Base-by-base conservation (phyloP, 805 yeast genomes). In the Tetrapisispora pingtungensis region DNA sequence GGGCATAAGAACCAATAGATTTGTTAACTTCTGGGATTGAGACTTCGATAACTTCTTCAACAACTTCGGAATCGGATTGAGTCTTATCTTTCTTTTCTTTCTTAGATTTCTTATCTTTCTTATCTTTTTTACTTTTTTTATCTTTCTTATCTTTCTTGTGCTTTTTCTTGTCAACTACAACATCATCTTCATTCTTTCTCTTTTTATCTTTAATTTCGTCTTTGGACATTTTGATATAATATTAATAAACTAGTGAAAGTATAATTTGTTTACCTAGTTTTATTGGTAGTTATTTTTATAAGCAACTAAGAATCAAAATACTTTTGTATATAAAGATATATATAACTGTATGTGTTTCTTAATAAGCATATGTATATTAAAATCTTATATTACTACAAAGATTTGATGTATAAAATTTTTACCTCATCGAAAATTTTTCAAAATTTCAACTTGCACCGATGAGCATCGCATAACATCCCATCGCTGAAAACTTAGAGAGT, bases 121-220 rank as follows among this genome's bases (percentile, higher is more conserved):
- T 61, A 3, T 54, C 57, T 47, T 59, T 59, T 50, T 66, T 66
- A 14, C 48, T 58, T 44, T 58, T 57, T 53, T 58, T 56, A 13
- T 57, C 60, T 44, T 58, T 58, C 56, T 59, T 57, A 15, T 59
- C 61, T 49, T 60, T 61, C 52, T 67, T 66, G 8, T 49, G 62
- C 43, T 56, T 57, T 55, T 63, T 48, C 52, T 62, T 53, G 30
- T 51, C 54, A 15, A 45, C 51, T 51, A 56, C 47, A 50, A 61
- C 55, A 48, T 56, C 53, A 49, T 63, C 61, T 51, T 66, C 56
- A 47, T 51, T 49, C 52, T 65, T 61, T 56, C 67, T 67, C 49
- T 72, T 69, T 46, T 64, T 69, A 22, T 65, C 65, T 42, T 62
- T 62, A 43, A 64, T 57, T 35, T 65, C 65, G 47, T 68, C 67